Evolutionary conservation across 1,284 basidiomycete species (phyloP).

Genomic region (Bondarzewia mesenterica): DNA sequence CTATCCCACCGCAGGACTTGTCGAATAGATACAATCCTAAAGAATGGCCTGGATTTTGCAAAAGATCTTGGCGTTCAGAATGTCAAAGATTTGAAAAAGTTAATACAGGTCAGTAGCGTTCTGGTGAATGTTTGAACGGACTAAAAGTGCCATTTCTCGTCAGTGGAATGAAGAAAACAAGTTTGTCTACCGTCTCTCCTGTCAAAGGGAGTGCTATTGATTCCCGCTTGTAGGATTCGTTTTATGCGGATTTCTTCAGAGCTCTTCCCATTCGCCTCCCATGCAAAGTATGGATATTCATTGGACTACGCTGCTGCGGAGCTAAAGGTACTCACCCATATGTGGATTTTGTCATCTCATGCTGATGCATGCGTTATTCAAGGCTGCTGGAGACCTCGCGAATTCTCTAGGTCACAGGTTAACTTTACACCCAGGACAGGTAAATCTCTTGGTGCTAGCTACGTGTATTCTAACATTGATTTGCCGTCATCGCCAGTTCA

Average conservation of each 20-base stretch:
- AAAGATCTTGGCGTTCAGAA: slow-evolving; percentile 78
- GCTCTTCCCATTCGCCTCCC: slow-evolving; percentile 89
- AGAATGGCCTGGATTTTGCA: slow-evolving; percentile 75
- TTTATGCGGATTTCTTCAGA: slow-evolving; percentile 84
- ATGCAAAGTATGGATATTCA: slow-evolving; percentile 72
- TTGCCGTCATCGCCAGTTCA: too few relatives aligned
- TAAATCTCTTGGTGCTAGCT: slow-evolving; percentile 1
- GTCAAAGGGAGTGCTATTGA: background rate
- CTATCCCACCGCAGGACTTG: slow-evolving; percentile 18
- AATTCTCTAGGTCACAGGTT: slow-evolving; percentile 73
- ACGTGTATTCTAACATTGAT: too few relatives aligned
- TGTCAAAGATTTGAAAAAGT: slow-evolving; percentile 56
- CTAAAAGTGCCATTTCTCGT: background rate
- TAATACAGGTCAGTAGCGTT: slow-evolving; percentile 45
- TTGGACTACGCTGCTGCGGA: slow-evolving; percentile 60
- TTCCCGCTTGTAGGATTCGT: slow-evolving; percentile 38
- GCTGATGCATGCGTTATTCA: slow-evolving; percentile 14
- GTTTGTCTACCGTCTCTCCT: slow-evolving; percentile 20
- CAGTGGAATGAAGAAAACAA: slow-evolving; percentile 79
- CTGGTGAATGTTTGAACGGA: background rate
- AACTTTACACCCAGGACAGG: slow-evolving; percentile 75
- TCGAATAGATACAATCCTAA: slow-evolving; percentile 71
- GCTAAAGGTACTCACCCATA: slow-evolving; percentile 25
- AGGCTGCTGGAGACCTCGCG: slow-evolving; percentile 66
- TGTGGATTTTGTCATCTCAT: background rate